Conservation (phyloP, 1,139 yeast genomes). For the Suhomyces ambrosiae region DNA sequence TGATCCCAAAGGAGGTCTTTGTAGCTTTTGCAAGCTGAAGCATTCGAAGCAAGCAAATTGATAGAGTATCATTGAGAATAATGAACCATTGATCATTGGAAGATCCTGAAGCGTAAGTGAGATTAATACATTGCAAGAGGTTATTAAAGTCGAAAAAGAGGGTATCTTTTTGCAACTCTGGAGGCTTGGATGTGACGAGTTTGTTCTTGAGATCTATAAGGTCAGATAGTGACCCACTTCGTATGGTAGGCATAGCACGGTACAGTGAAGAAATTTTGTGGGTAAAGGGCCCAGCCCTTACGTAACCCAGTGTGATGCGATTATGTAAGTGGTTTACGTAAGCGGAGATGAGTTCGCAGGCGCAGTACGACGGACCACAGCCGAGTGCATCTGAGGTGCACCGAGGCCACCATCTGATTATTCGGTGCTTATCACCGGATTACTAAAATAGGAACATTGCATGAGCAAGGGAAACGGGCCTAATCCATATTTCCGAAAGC, state of each 20-base stretch:
- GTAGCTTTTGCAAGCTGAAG: conserved; percentile 27
- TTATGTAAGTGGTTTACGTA: conserved; percentile 6
- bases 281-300: no score
- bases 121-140: conserved; percentile 3
- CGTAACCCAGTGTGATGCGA: no score
- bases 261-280: no score
- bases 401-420: no score
- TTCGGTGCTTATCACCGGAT: no score
- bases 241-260: conserved; percentile 10
- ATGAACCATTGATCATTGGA: conserved; percentile 17
- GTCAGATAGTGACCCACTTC: conserved; percentile 3
- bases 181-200: conserved; percentile 8
- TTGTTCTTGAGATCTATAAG: conserved; percentile 6
- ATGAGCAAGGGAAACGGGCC: no score
- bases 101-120: conserved; percentile 10
- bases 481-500: no score
- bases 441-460: no score
- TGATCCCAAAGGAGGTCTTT: conserved; percentile 6
- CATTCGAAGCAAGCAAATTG: conserved; percentile 66
- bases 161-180: neutral
- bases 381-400: neutral
- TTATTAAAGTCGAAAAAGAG: conserved; percentile 2
- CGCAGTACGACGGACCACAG: neutral
- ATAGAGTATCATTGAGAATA: conserved; percentile 57
- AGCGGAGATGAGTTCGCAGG: conserved; percentile 2